These are phyloP conservation scores for Capsicum chinense DNA, from an alignment of 257 asterid genomes.

Conservation along the genomic window DNA sequence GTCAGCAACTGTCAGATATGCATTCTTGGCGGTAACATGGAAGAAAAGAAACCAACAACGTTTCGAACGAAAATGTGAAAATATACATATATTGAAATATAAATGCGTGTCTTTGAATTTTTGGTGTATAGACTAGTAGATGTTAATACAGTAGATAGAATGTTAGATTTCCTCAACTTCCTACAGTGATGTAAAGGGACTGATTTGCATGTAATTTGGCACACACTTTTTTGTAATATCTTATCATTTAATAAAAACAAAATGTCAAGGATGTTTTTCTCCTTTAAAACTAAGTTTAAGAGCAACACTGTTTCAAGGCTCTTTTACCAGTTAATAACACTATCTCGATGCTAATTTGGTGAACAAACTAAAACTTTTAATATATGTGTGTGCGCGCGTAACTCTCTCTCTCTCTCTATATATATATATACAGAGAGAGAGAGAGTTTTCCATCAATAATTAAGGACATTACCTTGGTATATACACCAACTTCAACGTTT, in stretches of 20 bases:
- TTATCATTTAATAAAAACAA: neutral
- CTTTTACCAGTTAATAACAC: neutral
- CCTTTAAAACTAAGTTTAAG: neutral
- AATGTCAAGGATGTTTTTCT: neutral
- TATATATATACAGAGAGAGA: too few species aligned
- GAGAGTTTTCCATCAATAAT: neutral
- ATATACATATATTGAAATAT: neutral
- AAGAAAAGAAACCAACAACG: neutral
- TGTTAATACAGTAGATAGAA: neutral
- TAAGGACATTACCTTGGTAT: neutral
- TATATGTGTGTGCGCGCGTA: too few species aligned
- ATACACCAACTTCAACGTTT: neutral
- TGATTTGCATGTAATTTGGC: neutral
- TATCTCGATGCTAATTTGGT: neutral
- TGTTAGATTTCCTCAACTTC: conserved; percentile 2
- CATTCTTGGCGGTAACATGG: conserved; percentile 14
- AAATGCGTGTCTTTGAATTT: neutral
- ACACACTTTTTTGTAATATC: neutral
- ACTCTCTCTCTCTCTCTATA: too few species aligned
- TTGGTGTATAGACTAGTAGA: neutral
- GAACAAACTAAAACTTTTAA: too few species aligned
- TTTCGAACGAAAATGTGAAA: neutral
- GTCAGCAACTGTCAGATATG: neutral
- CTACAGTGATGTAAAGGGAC: neutral
- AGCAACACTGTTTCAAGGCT: neutral